These are phyloP conservation scores for Globisporangium iwayamae DNA, from an alignment of 352 stramenopile species.

Conservation along the genomic window DNA sequence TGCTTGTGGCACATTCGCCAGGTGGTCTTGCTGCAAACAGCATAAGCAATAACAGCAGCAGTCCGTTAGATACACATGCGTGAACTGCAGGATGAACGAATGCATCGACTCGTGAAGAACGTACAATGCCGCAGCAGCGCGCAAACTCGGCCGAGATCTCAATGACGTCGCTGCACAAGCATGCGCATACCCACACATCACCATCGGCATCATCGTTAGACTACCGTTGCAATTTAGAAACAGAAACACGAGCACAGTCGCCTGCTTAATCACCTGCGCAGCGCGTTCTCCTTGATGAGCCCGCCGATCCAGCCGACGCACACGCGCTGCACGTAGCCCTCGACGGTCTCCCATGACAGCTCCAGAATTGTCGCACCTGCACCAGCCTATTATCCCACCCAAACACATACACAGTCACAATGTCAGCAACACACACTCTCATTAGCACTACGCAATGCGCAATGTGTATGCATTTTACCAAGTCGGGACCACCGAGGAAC, in stretches of 20 bases:
- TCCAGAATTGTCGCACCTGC: constrained; percentile 61
- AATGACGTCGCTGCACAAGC: constrained; percentile 60
- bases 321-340: constrained; percentile 76
- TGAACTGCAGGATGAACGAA: not conserved
- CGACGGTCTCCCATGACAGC: constrained; percentile 72
- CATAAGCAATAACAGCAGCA: not conserved
- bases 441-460: constrained; percentile 2
- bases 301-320: constrained; percentile 70
- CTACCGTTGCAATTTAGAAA: not conserved
- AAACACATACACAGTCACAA: not conserved
- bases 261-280: constrained; percentile 36
- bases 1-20: constrained; percentile 51
- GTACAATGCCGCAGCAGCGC: constrained; percentile 74
- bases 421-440: not conserved
- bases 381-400: constrained; percentile 20
- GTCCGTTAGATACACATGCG: not conserved
- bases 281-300: constrained; percentile 36
- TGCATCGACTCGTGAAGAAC: not conserved
- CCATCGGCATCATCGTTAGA: not conserved
- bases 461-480: constrained; percentile 18
- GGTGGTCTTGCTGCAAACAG: constrained; percentile 44
- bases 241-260: no score
- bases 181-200: not conserved
- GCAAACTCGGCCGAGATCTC: constrained; percentile 84
- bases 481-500: constrained; percentile 42